A percentile compares a stretch with the other conserved stretches of the same genome.
Conservation (phyloP, 2,329 filamentous ascomycete genomes). For the Trichoderma simmonsii region DNA sequence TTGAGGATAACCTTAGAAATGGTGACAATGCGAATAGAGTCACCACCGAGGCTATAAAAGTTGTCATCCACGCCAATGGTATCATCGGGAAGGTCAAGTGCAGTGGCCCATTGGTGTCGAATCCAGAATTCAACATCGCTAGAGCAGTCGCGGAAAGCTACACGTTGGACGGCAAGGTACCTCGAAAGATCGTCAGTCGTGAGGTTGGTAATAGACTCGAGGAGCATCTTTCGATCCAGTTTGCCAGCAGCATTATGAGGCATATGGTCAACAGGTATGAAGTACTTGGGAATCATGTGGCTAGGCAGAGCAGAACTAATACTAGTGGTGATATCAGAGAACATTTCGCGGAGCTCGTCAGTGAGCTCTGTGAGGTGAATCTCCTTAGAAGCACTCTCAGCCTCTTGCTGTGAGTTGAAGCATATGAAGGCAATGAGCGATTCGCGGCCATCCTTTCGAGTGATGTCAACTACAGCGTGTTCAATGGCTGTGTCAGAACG, state of each 20-base stretch:
- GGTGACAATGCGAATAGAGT: slow-evolving; percentile 24
- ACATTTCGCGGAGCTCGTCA: neutral
- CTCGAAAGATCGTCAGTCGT: neutral
- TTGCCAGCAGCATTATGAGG: slow-evolving; percentile 15
- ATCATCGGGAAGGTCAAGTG: slow-evolving; percentile 9
- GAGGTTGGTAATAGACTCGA: neutral
- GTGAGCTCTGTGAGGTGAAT: neutral
- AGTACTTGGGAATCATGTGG: slow-evolving; percentile 12
- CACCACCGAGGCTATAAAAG: slow-evolving; percentile 24
- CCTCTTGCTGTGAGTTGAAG: neutral
- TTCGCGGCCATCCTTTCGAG: neutral
- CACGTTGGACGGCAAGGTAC: neutral
- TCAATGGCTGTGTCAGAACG: neutral
- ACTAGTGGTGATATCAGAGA: neutral
- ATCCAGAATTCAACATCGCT: slow-evolving; percentile 6
- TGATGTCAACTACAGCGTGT: neutral
- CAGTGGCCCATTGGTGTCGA: slow-evolving; percentile 3
- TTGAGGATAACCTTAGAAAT: slow-evolving; percentile 19
- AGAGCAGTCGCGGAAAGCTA: slow-evolving; percentile 11
- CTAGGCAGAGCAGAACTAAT: neutral
- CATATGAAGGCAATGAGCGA: neutral
- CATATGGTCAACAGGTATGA: slow-evolving; percentile 8
- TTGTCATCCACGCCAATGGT: slow-evolving; percentile 23
- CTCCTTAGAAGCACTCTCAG: neutral
- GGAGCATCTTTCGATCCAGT: slow-evolving; percentile 8